These are phyloP conservation scores for Ganoderma boninense DNA, from an alignment of 1,284 basidiomycete genomes.

Conservation along the genomic window DNA sequence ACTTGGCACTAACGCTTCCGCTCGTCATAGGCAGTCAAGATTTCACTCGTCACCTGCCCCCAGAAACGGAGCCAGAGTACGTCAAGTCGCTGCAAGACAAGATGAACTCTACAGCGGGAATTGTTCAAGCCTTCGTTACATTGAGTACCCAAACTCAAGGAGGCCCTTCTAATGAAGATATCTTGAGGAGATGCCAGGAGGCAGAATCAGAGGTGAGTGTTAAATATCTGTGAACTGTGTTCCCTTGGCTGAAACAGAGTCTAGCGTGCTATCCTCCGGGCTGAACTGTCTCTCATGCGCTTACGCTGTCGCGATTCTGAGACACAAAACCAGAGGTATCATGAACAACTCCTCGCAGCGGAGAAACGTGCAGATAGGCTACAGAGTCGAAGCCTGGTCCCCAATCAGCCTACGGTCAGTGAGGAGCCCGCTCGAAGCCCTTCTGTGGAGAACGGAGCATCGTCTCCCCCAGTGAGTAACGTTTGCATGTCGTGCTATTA, in stretches of 20 bases:
- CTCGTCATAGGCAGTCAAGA: constrained; percentile 52
- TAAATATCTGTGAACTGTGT: constrained; percentile 9
- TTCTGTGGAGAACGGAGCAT: constrained; percentile 43
- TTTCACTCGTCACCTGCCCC: constrained; percentile 59
- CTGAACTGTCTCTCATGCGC: constrained; percentile 68
- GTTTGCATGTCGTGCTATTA: constrained; percentile 44
- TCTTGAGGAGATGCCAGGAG: constrained; percentile 57
- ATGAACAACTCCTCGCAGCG: constrained; percentile 65
- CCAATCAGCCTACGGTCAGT: constrained; percentile 49
- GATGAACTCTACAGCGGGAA: constrained; percentile 64
- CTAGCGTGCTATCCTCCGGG: constrained; percentile 66
- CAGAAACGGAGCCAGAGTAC: constrained; percentile 56
- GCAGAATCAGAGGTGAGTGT: constrained; percentile 67
- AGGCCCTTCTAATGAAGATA: constrained; percentile 45
- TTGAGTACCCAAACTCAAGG: constrained; percentile 47
- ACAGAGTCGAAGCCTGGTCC: constrained; percentile 67
- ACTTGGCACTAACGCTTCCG: constrained; percentile 17
- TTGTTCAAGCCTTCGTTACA: constrained; percentile 67
- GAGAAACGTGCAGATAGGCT: constrained; percentile 81
- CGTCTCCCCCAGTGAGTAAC: constrained; percentile 76
- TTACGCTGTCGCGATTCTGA: constrained; percentile 64
- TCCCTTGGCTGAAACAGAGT: constrained; percentile 5
- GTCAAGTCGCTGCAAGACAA: constrained; percentile 59
- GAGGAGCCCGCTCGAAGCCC: constrained; percentile 59
- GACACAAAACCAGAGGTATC: constrained; percentile 61